A percentile compares a stretch with the other conserved stretches of the same genome.
phyloP scores from a whole-genome alignment of 208 protist species.

The Balamuthia mandrillaris region DNA sequence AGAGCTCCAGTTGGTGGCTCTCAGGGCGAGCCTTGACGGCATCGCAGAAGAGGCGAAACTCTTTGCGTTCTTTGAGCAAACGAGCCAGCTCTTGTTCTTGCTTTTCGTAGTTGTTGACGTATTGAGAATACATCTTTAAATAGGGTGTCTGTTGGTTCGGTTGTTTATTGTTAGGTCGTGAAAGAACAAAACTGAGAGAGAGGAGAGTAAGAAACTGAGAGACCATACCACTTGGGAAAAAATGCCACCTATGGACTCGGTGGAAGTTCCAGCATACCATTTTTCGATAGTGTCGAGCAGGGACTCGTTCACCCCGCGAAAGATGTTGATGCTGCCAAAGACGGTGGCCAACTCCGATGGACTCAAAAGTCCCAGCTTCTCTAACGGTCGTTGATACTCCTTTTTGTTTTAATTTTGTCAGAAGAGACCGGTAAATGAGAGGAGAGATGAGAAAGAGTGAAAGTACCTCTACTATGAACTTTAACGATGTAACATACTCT shows the following conservation, averaged over 20 bases:
- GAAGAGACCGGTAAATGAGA: background rate
- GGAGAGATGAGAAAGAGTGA: background rate
- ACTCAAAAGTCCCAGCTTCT: background rate
- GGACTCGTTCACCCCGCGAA: background rate
- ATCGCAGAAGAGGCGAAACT: background rate
- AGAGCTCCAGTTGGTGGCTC: background rate
- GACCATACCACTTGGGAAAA: background rate
- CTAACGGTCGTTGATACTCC: background rate
- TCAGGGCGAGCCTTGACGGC: background rate
- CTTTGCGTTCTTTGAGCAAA: background rate
- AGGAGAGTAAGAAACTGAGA: background rate
- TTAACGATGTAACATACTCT: background rate
- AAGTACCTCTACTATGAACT: background rate
- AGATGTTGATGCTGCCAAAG: background rate
- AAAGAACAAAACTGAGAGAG: background rate
- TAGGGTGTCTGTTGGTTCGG: background rate
- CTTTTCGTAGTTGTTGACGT: slow-evolving; percentile 2
- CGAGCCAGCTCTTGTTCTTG: background rate
- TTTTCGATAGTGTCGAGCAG: background rate
- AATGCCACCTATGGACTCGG: background rate
- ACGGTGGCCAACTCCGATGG: background rate
- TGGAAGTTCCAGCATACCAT: background rate
- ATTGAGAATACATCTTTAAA: slow-evolving; percentile 2
- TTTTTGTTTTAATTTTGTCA: background rate
- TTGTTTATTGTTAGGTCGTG: no score